phyloP scores from a whole-genome alignment of 139 green algal genomes.

The Coelastrella sp. region DNA sequence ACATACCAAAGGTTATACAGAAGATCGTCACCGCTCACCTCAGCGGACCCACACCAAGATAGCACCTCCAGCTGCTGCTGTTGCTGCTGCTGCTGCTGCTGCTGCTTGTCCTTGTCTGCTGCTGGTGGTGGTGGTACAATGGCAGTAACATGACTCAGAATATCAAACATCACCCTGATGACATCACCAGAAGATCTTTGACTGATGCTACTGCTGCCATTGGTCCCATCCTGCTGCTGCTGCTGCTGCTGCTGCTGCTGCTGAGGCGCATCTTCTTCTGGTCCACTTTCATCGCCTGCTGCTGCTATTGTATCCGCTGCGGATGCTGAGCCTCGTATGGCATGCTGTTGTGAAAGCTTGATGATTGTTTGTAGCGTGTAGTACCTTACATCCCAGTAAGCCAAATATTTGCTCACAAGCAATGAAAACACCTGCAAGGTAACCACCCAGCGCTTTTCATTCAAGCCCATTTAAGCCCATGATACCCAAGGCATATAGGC shows the following conservation, averaged over 20 bases:
- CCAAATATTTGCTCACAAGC: slow-evolving; percentile 69
- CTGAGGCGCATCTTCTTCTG: slow-evolving; percentile 30
- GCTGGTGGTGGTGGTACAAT: slow-evolving; percentile 16
- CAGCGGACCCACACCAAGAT: slow-evolving; percentile 80
- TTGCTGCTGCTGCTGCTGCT: slow-evolving; percentile 35
- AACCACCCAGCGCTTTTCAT: too few species aligned
- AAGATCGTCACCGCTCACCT: too few species aligned
- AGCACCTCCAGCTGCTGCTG: slow-evolving; percentile 7
- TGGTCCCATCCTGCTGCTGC: slow-evolving; percentile 29
- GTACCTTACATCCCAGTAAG: slow-evolving; percentile 74
- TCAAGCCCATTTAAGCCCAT: too few species aligned
- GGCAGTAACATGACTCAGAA: slow-evolving; percentile 48
- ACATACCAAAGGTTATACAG: too few species aligned
- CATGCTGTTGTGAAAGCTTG: slow-evolving; percentile 49
- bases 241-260: slow-evolving; percentile 6
- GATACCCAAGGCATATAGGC: too few species aligned
- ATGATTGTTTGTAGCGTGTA: slow-evolving; percentile 63
- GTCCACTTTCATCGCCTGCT: slow-evolving; percentile 28
- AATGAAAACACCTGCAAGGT: slow-evolving; percentile 57
- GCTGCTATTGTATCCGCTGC: slow-evolving; percentile 1
- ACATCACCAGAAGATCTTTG: slow-evolving; percentile 35
- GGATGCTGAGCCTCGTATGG: slow-evolving; percentile 11
- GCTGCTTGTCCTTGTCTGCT: slow-evolving; percentile 24
- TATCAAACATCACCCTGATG: slow-evolving; percentile 54
- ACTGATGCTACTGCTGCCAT: slow-evolving; percentile 14